A percentile compares a stretch with the other conserved stretches of the same genome.
Evolutionary conservation across 768 basidiomycete species (phyloP).

Genomic region (Lactarius quietus): DNA sequence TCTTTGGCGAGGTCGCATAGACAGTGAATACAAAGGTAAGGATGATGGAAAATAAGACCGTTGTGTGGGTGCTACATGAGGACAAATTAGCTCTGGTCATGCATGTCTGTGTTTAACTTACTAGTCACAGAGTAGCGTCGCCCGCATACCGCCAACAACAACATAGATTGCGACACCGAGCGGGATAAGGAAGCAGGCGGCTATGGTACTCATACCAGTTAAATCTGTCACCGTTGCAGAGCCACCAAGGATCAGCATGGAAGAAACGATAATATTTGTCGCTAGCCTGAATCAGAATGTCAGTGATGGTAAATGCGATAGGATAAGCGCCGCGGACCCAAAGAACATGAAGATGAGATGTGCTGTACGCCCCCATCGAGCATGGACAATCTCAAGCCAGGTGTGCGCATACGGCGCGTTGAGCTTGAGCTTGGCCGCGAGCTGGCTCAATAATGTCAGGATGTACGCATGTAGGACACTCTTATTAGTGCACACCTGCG

Average conservation of each 20-base stretch:
- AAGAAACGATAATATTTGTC: slow-evolving; percentile 90
- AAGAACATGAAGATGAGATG: slow-evolving; percentile 90
- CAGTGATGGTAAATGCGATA: neutral
- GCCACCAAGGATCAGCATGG: slow-evolving; percentile 75
- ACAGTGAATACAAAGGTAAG: slow-evolving; percentile 73
- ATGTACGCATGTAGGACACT: neutral
- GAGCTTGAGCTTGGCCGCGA: slow-evolving; percentile 88
- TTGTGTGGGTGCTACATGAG: slow-evolving; percentile 69
- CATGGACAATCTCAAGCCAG: slow-evolving; percentile 82
- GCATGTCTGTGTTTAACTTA: slow-evolving; percentile 35
- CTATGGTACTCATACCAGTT: slow-evolving; percentile 88
- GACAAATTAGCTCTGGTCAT: slow-evolving; percentile 2
- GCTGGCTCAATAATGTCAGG: slow-evolving; percentile 36
- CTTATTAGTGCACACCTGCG: slow-evolving; percentile 45
- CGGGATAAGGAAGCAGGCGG: slow-evolving; percentile 89
- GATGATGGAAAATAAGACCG: slow-evolving; percentile 84
- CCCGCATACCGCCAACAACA: slow-evolving; percentile 82
- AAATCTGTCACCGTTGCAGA: slow-evolving; percentile 85
- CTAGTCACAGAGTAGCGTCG: slow-evolving; percentile 85
- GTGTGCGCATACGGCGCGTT: slow-evolving; percentile 88
- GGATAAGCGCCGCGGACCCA: slow-evolving; percentile 42
- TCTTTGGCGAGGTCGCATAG: slow-evolving; percentile 73
- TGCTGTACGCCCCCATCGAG: slow-evolving; percentile 70
- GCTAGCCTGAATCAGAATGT: slow-evolving; percentile 51
- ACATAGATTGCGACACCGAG: slow-evolving; percentile 87